Conservation (phyloP, 768 basidiomycete genomes). For the Pleurotus platypus region DNA sequence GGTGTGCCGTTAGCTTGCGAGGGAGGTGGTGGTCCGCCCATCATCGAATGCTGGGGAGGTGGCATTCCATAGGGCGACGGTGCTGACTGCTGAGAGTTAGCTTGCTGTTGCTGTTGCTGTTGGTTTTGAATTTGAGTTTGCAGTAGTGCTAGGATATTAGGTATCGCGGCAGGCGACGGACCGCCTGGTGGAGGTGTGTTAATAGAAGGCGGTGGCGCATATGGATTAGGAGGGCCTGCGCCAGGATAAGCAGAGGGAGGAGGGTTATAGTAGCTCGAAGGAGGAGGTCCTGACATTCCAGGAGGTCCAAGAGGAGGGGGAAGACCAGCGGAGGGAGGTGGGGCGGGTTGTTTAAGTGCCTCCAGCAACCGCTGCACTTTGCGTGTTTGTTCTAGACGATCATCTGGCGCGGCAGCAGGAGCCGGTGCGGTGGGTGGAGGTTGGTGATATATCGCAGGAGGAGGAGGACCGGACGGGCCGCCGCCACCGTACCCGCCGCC, state of each 20-base stretch:
- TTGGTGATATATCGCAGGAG: slow-evolving; percentile 18
- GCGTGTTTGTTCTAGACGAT: slow-evolving; percentile 84
- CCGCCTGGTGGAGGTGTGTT: slow-evolving; percentile 26
- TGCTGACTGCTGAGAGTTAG: slow-evolving; percentile 23
- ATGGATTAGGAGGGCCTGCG: slow-evolving; percentile 24
- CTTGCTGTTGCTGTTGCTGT: slow-evolving; percentile 44
- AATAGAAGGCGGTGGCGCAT: slow-evolving; percentile 25
- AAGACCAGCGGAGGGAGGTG: slow-evolving; percentile 32
- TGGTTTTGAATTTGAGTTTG: slow-evolving; percentile 57
- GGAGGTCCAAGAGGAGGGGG: slow-evolving; percentile 26
- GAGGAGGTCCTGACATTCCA: slow-evolving; percentile 42
- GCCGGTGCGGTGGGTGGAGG: slow-evolving; percentile 18
- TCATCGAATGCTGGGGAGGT: slow-evolving; percentile 39
- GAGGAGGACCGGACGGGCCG: slow-evolving; percentile 12
- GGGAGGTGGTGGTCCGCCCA: slow-evolving; percentile 39
- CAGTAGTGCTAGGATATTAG: slow-evolving; percentile 61
- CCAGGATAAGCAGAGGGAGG: slow-evolving; percentile 27
- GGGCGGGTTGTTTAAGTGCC: slow-evolving; percentile 68
- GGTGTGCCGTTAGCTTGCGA: slow-evolving; percentile 31
- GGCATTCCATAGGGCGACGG: slow-evolving; percentile 23
- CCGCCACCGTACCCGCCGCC: slow-evolving; percentile 21
- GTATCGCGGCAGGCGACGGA: slow-evolving; percentile 28
- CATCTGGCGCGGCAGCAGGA: slow-evolving; percentile 45
- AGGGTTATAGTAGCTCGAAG: slow-evolving; percentile 17
- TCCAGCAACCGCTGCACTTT: slow-evolving; percentile 83